Conservation (phyloP, 176 grass and related monocot genomes). For the Eleusine indica region DNA sequence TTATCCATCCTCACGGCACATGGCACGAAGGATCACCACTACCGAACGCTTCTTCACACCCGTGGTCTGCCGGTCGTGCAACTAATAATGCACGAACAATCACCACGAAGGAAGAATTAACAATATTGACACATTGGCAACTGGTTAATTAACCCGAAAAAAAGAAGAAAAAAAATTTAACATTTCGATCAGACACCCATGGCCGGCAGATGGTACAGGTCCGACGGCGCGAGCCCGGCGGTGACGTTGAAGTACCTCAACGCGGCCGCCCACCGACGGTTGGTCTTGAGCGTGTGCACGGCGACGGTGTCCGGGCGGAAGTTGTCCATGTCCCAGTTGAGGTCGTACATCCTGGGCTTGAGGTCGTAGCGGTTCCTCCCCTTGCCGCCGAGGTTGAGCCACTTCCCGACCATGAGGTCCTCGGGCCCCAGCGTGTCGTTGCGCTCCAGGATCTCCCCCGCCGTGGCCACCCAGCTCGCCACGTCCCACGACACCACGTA, state of each 20-base stretch:
- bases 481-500: constrained; percentile 84
- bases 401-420: constrained; percentile 68
- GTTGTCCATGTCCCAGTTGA: constrained; percentile 54
- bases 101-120: background rate
- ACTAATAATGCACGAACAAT: constrained; percentile 2
- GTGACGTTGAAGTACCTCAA: constrained; percentile 80
- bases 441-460: constrained; percentile 40
- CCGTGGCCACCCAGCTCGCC: constrained; percentile 53
- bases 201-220: constrained; percentile 41
- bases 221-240: constrained; percentile 32
- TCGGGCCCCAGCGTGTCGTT: constrained; percentile 57
- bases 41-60: background rate
- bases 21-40: background rate
- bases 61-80: background rate
- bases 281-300: constrained; percentile 78
- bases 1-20: background rate
- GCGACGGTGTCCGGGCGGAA: constrained; percentile 68
- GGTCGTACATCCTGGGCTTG: constrained; percentile 81
- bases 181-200: background rate
- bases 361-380: constrained; percentile 64
- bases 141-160: background rate
- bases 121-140: background rate
- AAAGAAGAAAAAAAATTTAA: background rate
- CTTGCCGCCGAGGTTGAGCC: constrained; percentile 56
- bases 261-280: constrained; percentile 55